These are phyloP conservation scores for Dendrothele bispora DNA, from an alignment of 768 basidiomycete species.

Conservation along the genomic window DNA sequence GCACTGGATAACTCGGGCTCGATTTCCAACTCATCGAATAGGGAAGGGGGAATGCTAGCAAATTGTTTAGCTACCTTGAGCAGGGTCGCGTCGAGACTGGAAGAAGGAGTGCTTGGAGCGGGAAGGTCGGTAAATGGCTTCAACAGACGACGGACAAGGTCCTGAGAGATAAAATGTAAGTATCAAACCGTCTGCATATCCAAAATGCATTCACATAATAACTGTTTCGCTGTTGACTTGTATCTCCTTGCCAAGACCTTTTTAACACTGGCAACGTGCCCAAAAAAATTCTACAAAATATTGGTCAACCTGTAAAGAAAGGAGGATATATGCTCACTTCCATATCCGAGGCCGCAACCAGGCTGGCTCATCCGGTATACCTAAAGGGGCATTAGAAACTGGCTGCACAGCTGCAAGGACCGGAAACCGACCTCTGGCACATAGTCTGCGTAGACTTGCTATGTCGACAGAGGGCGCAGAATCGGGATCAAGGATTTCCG, in stretches of 20 bases:
- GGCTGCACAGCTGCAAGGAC: too few species aligned
- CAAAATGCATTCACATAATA: conserved; percentile 60
- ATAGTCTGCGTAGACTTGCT: conserved; percentile 51
- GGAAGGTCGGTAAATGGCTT: conserved; percentile 49
- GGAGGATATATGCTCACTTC: conserved; percentile 51
- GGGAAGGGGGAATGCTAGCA: conserved; percentile 47
- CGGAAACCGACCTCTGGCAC: conserved; percentile 58
- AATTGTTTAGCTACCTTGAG: conserved; percentile 55
- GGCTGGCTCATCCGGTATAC: conserved; percentile 70
- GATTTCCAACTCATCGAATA: conserved; percentile 52
- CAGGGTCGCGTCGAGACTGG: conserved; percentile 46
- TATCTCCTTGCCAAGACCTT: conserved; percentile 56
- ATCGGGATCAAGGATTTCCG: conserved; percentile 58
- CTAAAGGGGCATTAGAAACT: conserved; percentile 39
- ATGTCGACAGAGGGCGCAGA: conserved; percentile 56
- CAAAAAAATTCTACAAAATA: conserved; percentile 51
- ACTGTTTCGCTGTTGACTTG: conserved; percentile 58
- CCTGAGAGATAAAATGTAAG: conserved; percentile 42
- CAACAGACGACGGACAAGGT: conserved; percentile 65
- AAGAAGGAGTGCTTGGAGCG: conserved; percentile 37
- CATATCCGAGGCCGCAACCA: conserved; percentile 79
- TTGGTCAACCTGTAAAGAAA: conserved; percentile 8
- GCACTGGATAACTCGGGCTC: conserved; percentile 42
- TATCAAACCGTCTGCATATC: neutral
- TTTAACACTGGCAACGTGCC: conserved; percentile 61